These are phyloP conservation scores for Lactarius akahatsu DNA, from an alignment of 768 basidiomycete species.

Conservation along the genomic window DNA sequence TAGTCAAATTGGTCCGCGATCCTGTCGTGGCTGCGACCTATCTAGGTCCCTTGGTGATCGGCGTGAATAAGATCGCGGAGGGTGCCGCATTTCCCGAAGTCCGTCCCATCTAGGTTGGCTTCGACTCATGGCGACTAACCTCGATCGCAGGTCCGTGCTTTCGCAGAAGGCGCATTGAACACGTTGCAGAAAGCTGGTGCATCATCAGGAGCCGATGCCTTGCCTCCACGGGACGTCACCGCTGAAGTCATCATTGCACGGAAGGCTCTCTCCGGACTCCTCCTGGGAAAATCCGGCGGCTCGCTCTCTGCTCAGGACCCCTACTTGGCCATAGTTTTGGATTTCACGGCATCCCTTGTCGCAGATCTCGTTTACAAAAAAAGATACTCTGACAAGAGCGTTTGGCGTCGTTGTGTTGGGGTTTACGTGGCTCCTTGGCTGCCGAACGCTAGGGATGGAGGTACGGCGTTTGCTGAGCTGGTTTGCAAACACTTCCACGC, in stretches of 20 bases:
- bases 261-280: conserved; percentile 54
- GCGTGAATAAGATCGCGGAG: conserved; percentile 86
- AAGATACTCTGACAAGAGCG: conserved; percentile 50
- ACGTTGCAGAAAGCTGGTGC: conserved; percentile 85
- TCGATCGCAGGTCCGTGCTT: conserved; percentile 73
- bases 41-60: conserved; percentile 82
- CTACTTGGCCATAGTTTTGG: conserved; percentile 57
- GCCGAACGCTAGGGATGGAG: conserved; percentile 43
- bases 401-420: conserved; percentile 72
- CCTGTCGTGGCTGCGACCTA: conserved; percentile 87
- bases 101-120: conserved; percentile 29
- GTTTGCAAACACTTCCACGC: conserved; percentile 73
- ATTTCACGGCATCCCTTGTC: conserved; percentile 71
- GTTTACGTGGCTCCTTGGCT: conserved; percentile 73
- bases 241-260: conserved; percentile 59
- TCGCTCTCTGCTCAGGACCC: conserved; percentile 52
- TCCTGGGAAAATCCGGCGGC: conserved; percentile 51
- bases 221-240: conserved; percentile 67
- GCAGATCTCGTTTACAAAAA: conserved; percentile 71
- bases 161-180: conserved; percentile 77
- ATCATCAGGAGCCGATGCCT: conserved; percentile 66
- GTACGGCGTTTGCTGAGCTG: conserved; percentile 54
- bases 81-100: conserved; percentile 96
- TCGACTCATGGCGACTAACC: conserved; percentile 13
- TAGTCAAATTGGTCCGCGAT: conserved; percentile 95